Percentiles rank a stretch among this genome's conserved stretches.
Conservation (phyloP, 176 grass and related monocot genomes). For the Eremochloa ophiuroides region DNA sequence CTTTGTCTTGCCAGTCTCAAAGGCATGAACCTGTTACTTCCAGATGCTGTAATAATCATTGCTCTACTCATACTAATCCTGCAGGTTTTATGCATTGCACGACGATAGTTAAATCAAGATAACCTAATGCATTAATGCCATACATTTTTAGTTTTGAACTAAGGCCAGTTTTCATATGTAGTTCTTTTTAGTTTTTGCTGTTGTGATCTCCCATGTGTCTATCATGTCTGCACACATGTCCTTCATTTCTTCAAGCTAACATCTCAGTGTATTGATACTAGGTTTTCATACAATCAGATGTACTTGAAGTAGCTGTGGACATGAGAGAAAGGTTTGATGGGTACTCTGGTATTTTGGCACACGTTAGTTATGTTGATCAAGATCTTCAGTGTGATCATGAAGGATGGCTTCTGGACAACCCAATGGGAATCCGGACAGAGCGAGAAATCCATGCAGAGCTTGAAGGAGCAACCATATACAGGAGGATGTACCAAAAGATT, state of each 20-base stretch:
- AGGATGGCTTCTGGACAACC: slow-evolving; percentile 53
- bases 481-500: slow-evolving; percentile 86
- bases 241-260: slow-evolving; percentile 3
- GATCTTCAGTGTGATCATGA: slow-evolving; percentile 44
- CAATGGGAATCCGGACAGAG: slow-evolving; percentile 84
- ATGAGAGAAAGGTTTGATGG: slow-evolving; percentile 85
- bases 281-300: slow-evolving; percentile 90
- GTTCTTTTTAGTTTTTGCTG: neutral
- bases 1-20: neutral
- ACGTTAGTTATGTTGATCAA: slow-evolving; percentile 52
- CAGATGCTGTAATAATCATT: neutral
- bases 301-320: slow-evolving; percentile 72
- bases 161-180: neutral
- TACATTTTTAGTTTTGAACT: neutral
- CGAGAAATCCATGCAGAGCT: slow-evolving; percentile 87
- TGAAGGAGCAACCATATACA: slow-evolving; percentile 83
- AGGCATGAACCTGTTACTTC: neutral
- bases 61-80: neutral
- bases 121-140: neutral
- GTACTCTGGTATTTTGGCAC: slow-evolving; percentile 51
- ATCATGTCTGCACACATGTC: neutral
- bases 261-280: slow-evolving; percentile 29
- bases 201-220: neutral
- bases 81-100: neutral
- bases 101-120: neutral